phyloP scores from a whole-genome alignment of 73 alveolate genomes.

The Durusdinium trenchii region DNA sequence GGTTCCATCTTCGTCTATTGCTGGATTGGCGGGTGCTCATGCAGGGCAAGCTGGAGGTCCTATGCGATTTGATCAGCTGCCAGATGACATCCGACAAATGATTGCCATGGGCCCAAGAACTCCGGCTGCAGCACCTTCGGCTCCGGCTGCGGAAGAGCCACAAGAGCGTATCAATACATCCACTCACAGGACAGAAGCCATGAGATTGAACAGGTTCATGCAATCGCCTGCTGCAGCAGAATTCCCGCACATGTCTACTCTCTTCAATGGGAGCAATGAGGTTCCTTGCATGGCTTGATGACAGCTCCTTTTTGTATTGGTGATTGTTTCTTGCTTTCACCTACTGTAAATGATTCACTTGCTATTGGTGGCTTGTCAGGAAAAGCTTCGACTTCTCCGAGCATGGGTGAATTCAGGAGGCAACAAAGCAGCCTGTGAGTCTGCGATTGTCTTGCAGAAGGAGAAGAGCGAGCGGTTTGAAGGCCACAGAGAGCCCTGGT shows the following conservation, averaged over 20 bases:
- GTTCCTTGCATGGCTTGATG: background rate
- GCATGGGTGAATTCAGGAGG: background rate
- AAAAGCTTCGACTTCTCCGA: background rate
- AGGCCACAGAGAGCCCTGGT: background rate
- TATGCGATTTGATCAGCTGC: too few species aligned
- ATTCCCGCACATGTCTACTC: background rate
- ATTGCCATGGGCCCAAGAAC: background rate
- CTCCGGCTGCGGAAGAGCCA: background rate
- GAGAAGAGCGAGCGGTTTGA: background rate
- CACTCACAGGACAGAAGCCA: background rate
- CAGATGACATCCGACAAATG: too few species aligned
- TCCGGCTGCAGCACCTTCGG: background rate
- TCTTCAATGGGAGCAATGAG: background rate
- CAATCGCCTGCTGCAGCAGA: background rate
- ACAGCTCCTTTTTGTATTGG: background rate
- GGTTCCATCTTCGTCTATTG: too few species aligned
- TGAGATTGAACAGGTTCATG: constrained; percentile 28
- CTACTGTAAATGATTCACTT: background rate
- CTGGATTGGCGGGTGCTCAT: too few species aligned
- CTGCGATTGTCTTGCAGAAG: background rate
- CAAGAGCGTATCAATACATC: background rate
- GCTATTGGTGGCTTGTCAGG: background rate
- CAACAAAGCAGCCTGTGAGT: background rate
- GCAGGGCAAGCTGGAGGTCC: too few species aligned
- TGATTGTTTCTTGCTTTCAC: background rate